phyloP scores from a whole-genome alignment of 2,329 filamentous ascomycete genomes.

The Parafenestella ontariensis region DNA sequence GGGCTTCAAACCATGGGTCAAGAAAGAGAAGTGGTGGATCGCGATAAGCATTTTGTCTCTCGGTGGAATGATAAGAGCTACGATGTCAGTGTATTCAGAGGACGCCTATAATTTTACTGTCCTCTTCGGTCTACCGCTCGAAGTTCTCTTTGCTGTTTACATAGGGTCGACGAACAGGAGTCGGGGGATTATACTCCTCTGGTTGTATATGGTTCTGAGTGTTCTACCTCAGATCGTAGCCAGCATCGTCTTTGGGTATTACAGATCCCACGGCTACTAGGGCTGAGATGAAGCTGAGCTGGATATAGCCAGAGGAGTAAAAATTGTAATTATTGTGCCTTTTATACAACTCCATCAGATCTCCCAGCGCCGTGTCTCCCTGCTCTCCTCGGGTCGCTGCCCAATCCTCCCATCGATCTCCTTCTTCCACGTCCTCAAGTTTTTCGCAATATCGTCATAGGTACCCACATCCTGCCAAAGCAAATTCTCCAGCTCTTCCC shows the following conservation, averaged over 20 bases:
- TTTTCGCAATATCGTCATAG: background rate
- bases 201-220: background rate
- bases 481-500: background rate
- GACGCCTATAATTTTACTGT: background rate
- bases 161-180: background rate
- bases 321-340: background rate
- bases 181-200: background rate
- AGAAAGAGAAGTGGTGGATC: conserved; percentile 1
- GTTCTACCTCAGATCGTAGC: background rate
- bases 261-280: background rate
- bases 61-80: background rate
- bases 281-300: background rate
- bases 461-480: background rate
- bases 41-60: background rate
- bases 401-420: background rate
- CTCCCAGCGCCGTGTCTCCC: background rate
- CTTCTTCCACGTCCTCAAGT: conserved; percentile 1
- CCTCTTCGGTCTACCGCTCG: background rate
- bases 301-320: background rate
- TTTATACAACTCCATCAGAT: background rate
- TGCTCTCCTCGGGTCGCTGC: background rate
- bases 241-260: background rate
- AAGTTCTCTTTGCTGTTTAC: background rate
- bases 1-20: background rate
- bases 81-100: background rate